phyloP scores from a whole-genome alignment of 2,329 filamentous ascomycete genomes.

The Trichoderma sp. region DNA sequence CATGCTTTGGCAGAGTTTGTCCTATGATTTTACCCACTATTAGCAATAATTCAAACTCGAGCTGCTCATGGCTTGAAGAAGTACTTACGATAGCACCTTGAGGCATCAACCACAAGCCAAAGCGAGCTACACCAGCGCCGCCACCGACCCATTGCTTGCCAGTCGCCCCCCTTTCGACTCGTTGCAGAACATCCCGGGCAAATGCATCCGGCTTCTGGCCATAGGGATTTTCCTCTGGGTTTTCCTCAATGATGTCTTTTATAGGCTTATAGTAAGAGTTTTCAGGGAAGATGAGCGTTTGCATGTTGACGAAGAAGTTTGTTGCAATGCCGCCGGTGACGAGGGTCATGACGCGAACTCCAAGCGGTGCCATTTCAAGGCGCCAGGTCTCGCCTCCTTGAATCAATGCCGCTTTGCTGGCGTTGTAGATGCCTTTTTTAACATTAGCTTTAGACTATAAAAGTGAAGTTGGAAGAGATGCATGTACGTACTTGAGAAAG shows the following conservation, averaged over 20 bases:
- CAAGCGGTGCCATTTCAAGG: constrained; percentile 33
- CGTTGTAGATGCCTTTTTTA: constrained; percentile 32
- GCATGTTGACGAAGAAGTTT: constrained; percentile 23
- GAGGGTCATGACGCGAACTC: constrained; percentile 33
- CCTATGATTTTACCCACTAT: not conserved
- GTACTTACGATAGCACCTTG: not conserved
- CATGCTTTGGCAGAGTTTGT: not conserved
- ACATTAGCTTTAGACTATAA: not conserved
- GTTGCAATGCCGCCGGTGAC: constrained; percentile 28
- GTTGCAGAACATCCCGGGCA: constrained; percentile 27
- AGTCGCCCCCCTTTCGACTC: constrained; percentile 29
- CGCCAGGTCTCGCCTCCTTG: constrained; percentile 31
- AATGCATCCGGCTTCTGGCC: constrained; percentile 25
- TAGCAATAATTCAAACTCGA: not conserved
- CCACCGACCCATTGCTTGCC: constrained; percentile 30
- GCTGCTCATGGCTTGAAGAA: too few species aligned
- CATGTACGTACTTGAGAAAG: not conserved
- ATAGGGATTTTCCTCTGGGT: constrained; percentile 18
- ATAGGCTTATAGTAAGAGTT: constrained; percentile 28
- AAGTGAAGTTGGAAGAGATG: not conserved
- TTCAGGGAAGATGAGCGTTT: constrained; percentile 25
- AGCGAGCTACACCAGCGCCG: constrained; percentile 21
- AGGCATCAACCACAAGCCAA: constrained; percentile 20
- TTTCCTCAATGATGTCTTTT: not conserved
- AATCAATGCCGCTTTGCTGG: constrained; percentile 32